Percentiles rank a stretch among this genome's conserved stretches.
phyloP scores from a whole-genome alignment of 257 asterid genomes.

The Jaltomata sinuosa region DNA sequence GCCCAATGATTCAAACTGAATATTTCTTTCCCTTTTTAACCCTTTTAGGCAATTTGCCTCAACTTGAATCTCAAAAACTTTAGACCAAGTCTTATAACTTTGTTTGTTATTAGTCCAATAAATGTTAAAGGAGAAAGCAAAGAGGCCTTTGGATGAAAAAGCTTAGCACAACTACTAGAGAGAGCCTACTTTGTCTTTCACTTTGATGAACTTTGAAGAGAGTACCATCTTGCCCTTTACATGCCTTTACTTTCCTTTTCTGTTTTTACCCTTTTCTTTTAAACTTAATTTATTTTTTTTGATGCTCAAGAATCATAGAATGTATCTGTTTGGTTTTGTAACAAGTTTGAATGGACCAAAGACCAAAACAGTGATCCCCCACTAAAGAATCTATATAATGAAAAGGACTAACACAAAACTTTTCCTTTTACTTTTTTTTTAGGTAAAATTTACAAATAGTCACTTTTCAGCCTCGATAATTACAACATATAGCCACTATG shows the following conservation, averaged over 20 bases:
- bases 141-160: neutral
- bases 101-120: neutral
- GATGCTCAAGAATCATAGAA: conserved; percentile 26
- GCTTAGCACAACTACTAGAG: neutral
- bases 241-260: neutral
- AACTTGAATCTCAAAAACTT: conserved; percentile 17
- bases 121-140: neutral
- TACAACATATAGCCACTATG: no score
- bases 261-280: neutral
- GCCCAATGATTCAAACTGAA: neutral
- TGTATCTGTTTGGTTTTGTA: conserved; percentile 23
- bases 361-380: conserved; percentile 46
- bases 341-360: conserved; percentile 45
- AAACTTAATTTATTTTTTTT: neutral
- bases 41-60: conserved; percentile 9
- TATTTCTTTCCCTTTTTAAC: conserved; percentile 1
- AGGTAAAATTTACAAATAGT: neutral
- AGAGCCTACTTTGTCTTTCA: neutral
- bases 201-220: neutral
- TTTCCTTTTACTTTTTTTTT: neutral
- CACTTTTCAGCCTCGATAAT: no score
- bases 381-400: conserved; percentile 35
- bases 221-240: neutral
- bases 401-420: conserved; percentile 52
- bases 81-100: conserved; percentile 8